These are phyloP conservation scores for Basipetospora chlamydospora DNA, from an alignment of 2,329 filamentous ascomycete species.

Conservation along the genomic window DNA sequence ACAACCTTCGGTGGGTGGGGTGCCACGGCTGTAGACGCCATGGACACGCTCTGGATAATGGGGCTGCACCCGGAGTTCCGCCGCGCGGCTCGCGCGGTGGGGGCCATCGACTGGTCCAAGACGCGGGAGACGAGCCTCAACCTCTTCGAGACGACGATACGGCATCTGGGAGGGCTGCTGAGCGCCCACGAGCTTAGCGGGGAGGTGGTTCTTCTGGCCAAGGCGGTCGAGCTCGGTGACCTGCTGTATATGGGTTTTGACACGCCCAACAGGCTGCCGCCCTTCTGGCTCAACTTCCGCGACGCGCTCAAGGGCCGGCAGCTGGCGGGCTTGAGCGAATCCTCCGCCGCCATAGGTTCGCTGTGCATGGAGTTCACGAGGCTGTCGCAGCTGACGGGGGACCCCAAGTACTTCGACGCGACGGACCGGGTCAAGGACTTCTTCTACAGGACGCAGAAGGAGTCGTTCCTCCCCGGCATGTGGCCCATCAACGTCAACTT, in stretches of 20 bases:
- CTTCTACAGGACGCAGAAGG: conserved; percentile 37
- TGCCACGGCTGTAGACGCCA: conserved; percentile 43
- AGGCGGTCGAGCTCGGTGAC: conserved; percentile 49
- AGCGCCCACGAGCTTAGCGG: conserved; percentile 55
- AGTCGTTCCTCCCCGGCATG: conserved; percentile 44
- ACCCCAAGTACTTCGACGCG: conserved; percentile 47
- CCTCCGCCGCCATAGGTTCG: conserved; percentile 31
- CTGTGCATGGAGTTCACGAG: conserved; percentile 48
- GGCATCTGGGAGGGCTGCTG: conserved; percentile 55
- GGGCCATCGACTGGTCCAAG: conserved; percentile 34
- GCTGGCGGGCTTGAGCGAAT: conserved; percentile 29
- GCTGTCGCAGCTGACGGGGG: conserved; percentile 46
- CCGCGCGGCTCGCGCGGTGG: conserved; percentile 32
- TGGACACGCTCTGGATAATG: conserved; percentile 52
- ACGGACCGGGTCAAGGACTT: conserved; percentile 40
- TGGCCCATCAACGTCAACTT: conserved; percentile 45
- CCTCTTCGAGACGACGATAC: conserved; percentile 54
- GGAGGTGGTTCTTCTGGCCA: conserved; percentile 38
- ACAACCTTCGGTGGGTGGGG: conserved; percentile 39
- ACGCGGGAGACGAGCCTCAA: conserved; percentile 28
- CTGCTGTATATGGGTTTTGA: conserved; percentile 53
- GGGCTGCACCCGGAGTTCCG: conserved; percentile 40
- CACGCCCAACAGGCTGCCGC: conserved; percentile 52
- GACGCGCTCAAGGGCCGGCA: conserved; percentile 21
- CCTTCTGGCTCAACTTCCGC: conserved; percentile 29